Conservation (phyloP, 139 green algal species). For the Chlorella vulgaris region DNA sequence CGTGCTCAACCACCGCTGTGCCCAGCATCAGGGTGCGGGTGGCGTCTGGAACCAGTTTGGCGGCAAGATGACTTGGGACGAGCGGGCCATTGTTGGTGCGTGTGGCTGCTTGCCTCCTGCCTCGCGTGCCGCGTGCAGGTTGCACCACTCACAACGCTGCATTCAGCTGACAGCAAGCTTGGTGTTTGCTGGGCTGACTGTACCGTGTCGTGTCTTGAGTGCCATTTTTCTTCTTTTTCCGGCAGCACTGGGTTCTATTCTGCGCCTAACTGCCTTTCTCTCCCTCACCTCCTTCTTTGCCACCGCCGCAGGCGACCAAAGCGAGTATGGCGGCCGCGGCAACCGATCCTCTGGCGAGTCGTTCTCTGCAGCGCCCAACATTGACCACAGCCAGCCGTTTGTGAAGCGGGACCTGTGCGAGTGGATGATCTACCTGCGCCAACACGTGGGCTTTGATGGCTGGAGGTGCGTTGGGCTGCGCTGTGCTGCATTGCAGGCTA, state of each 20-base stretch:
- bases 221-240: no score
- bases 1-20: slow-evolving; percentile 94
- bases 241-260: no score
- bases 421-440: slow-evolving; percentile 87
- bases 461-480: slow-evolving; percentile 54
- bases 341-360: slow-evolving; percentile 80
- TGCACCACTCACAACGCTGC: no score
- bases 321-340: slow-evolving; percentile 80
- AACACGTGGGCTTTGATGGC: slow-evolving; percentile 88
- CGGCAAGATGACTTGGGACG: slow-evolving; percentile 88
- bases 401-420: slow-evolving; percentile 79
- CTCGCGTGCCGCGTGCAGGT: not conserved
- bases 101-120: not conserved
- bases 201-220: no score
- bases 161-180: no score
- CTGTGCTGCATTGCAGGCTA: not conserved
- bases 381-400: slow-evolving; percentile 87
- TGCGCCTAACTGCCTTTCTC: no score
- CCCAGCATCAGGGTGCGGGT: slow-evolving; percentile 59
- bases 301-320: slow-evolving; percentile 64
- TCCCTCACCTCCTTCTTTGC: no score
- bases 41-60: slow-evolving; percentile 87
- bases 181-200: no score
- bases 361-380: slow-evolving; percentile 92
- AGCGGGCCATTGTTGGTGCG: slow-evolving; percentile 63